Evolutionary conservation across 306 rosid genomes (phyloP), one percentile per base, ranked within the genome.

Genomic region (Astragalus glycyphyllos): DNA sequence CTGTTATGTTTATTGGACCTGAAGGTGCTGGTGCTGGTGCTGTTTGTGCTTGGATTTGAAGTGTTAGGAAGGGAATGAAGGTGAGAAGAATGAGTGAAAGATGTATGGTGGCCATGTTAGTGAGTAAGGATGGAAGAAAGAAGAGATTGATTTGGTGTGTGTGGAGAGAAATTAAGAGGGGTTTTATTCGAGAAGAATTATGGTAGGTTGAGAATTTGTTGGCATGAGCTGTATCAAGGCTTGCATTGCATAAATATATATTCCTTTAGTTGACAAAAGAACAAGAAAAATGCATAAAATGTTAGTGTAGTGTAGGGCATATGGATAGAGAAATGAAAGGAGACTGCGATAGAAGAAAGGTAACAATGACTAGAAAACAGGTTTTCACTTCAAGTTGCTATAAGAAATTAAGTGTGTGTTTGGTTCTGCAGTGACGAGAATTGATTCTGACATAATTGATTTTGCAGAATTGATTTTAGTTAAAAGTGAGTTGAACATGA

Each of bases 201-300:
- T 7, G 50, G 67, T 75, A 14, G 48, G 84, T 67, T 79, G 74
- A 76, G 73, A 62, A 14, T 63, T 76, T 48, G 92, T 73, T 83
- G 92, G 90, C 82, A 89, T 89, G 89, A 87, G 92, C 90, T 85
- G 96, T 86, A 82, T 73, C 32, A 9, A 5, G 55, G 13, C 66
- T 80, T 54, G 79, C 56, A 53, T 5, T 46, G 79, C 56, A 41
- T 5, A 32, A 49, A 47, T 44, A 55, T 16, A 7, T 35, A 58
- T 58, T 26, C 29, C 37, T 11, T 48, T 29, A 58, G 53, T 40
- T 80, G 74, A 80, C 69, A 50, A 73, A 73, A 59, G 56, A 68
- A 53, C 47, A 2, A 69, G 41, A 68, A 74, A 35, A 51, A 60
- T 68, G 41, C 41, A 34, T n/a, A 12, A 26, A 69, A 41, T 17